Evolutionary conservation across 306 rosid genomes (phyloP).

Genomic region (Pueraria montana): DNA sequence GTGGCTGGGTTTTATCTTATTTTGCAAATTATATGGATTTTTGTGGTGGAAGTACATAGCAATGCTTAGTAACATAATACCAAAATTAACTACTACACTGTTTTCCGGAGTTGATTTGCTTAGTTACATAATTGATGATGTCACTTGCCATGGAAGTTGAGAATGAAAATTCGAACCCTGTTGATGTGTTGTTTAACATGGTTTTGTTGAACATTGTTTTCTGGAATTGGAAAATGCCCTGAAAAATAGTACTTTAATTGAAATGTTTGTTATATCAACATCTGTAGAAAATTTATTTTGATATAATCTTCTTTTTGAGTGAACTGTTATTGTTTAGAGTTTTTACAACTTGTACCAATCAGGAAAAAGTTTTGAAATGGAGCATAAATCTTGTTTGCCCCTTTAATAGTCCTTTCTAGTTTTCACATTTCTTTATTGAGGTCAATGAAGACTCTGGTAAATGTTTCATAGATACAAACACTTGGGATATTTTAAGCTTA

Average conservation of each 20-base stretch:
- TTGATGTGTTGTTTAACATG: slow-evolving; percentile 9
- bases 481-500: background rate
- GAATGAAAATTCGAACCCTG: slow-evolving; percentile 18
- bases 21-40: slow-evolving; percentile 38
- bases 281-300: background rate
- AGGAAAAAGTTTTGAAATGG: slow-evolving; percentile 2
- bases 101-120: slow-evolving; percentile 33
- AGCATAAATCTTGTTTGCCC: slow-evolving; percentile 2
- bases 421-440: background rate
- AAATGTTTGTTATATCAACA: slow-evolving; percentile 13
- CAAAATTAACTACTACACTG: slow-evolving; percentile 10
- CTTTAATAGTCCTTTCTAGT: background rate
- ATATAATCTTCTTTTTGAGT: slow-evolving; percentile 1
- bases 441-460: slow-evolving; percentile 16
- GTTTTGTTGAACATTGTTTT: slow-evolving; percentile 29
- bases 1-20: slow-evolving; percentile 2
- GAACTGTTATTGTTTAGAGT: background rate
- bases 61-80: too few relatives aligned
- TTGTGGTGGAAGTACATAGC: background rate
- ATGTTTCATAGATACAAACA: slow-evolving; percentile 29
- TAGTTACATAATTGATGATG: background rate
- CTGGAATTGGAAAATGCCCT: slow-evolving; percentile 33
- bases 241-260: slow-evolving; percentile 10
- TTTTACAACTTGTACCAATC: background rate
- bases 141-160: slow-evolving; percentile 28